Evolutionary conservation across 805 yeast species (phyloP), one percentile per base, ranked within the genome.

Genomic region (Candida boidinii): DNA sequence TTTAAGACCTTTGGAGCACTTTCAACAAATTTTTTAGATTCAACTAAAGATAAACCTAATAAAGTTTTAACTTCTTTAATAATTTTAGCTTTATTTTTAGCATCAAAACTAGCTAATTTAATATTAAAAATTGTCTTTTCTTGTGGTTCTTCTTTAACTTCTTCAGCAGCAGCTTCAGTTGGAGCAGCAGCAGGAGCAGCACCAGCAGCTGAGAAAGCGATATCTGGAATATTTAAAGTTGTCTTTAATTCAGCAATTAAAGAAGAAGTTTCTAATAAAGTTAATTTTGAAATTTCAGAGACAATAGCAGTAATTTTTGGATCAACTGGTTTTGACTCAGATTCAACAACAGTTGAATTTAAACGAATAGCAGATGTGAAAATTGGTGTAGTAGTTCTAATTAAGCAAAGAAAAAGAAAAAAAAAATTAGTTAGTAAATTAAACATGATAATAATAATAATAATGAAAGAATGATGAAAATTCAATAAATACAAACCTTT

Each of bases 21-120:
- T 69, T 92, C 99, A 37, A 92, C 99, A 46, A 92, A 84, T 68
- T 92, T 92, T 78, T 92, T 92, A 41, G 96, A 84, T 58, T 92
- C 97, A 39, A 92, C 98, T 48, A 92, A 72, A 6, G 95, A 85
- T 50, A 92, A 70, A 12, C 96, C 96, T 52, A 92, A 72, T 54
- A 90, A 67, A 40, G 81, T 71, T 70, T 92, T 92, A 49, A 92
- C 94, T 66, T 92, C 98, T 70, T 92, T 92, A 58, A 92, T 92
- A 60, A 92, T 76, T 80, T 92, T 92, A 39, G 99, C 95, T 71
- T 92, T 92, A 37, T 94, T 63, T 66, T 87, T 88, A 38, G 97
- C 76, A 51, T 92, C 98, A 50, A 92, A 88, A 26, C 90, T 73
- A 58, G 90, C 97, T 53, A 90, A 76, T 66, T 90, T 92, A 57